A percentile compares a stretch with the other conserved stretches of the same genome.
These are phyloP conservation scores for Hexamita inflata DNA, from an alignment of 208 protist species.

Conservation along the genomic window DNA sequence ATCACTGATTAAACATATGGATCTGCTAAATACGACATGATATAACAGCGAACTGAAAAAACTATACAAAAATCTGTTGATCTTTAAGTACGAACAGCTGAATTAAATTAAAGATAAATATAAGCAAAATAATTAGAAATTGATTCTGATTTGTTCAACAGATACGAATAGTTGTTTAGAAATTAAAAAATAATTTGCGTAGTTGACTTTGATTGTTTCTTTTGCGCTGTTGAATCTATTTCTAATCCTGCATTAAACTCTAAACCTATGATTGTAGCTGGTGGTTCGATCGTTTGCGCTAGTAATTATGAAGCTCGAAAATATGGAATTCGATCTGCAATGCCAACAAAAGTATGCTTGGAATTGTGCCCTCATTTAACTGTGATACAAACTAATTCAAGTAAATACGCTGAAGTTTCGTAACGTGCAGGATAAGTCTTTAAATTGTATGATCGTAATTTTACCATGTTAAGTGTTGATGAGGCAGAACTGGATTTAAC, in stretches of 20 bases:
- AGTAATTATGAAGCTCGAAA: slow-evolving; percentile 16
- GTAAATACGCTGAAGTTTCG: neutral
- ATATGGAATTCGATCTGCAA: slow-evolving; percentile 14
- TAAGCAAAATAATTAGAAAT: neutral
- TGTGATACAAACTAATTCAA: neutral
- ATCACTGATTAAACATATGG: neutral
- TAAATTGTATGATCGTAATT: neutral
- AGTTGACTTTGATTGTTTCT: slow-evolving; percentile 23
- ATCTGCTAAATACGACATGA: neutral
- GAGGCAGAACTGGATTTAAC: neutral
- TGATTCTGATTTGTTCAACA: neutral
- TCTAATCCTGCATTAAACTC: neutral
- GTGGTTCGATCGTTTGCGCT: slow-evolving; percentile 5
- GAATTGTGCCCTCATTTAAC: neutral
- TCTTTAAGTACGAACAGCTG: neutral
- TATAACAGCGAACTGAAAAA: neutral
- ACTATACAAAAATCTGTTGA: neutral
- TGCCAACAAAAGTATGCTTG: neutral
- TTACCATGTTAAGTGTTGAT: neutral
- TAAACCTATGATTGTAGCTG: neutral
- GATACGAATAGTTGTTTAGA: neutral
- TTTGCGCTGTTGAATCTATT: neutral
- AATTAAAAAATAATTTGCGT: slow-evolving; percentile 1
- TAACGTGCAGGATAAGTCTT: neutral
- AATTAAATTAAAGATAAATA: neutral